Base-by-base conservation (phyloP, 768 basidiomycete genomes). In the Royoungia palumana region DNA sequence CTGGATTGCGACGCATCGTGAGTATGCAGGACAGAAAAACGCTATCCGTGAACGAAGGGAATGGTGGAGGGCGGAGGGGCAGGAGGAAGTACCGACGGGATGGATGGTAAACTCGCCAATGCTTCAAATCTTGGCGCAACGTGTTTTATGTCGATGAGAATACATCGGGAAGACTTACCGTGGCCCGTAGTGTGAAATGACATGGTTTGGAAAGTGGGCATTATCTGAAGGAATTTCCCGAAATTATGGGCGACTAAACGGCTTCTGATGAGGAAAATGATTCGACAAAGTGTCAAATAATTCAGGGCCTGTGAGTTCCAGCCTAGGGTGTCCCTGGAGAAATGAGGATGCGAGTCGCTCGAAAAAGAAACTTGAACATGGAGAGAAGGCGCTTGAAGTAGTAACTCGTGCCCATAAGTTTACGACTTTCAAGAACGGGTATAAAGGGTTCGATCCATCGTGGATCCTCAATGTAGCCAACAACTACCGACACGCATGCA, bases 261-360 rank as follows among this genome's bases (percentile, higher is more conserved):
- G 32, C 27, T 41, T 41, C 25, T 27, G 41, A 19, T 41, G 41
- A 41, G 17, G 27, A 17, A 41, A 41, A 16, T 19, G 32, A 27
- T 11, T 41, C 41, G 27, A 32, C 30, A 25, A 11, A 41, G 40
- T 41, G 27, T 20, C 40, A 41, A 41, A 41, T 41, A 41, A 41
- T 41, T 41, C 40, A 41, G 40, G 40, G 40, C 25, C 40, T 27
- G 40, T 41, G 40, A 41, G 40, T 41, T 27, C 32, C 32, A 27
- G 8, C 25, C 14, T 32, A 25, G 17, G 17, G 6, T 41, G 27
- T 41, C 40, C 40, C 40, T 41, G 24, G 21, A 24, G 20, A n/a
- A 17, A n/a, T 12, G 25, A 27, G 24, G 25, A 17, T 5, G n/a
- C 17, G 28, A 41, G 17, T 14, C 25, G 22, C 17, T 12, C 9